Conservation (phyloP, 306 rosid genomes). For the Pterocarpus santalinus region DNA sequence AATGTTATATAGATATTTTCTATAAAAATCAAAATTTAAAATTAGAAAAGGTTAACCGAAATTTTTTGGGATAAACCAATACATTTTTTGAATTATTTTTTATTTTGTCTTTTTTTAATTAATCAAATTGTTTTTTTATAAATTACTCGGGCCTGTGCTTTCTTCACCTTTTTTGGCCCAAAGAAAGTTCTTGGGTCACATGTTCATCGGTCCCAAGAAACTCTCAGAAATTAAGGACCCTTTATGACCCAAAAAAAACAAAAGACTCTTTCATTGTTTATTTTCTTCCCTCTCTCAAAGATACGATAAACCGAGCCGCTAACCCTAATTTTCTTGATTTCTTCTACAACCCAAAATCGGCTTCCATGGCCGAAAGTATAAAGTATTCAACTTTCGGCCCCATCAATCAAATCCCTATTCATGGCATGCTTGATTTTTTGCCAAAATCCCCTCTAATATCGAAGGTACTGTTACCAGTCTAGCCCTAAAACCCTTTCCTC, state of each 20-base stretch:
- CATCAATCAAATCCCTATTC: background rate
- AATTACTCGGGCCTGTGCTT: background rate
- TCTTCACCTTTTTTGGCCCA: constrained; percentile 3
- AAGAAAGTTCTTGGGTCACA: background rate
- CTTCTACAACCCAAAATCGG: no score
- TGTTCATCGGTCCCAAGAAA: background rate
- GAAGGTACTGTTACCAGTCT: no score
- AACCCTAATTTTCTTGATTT: background rate
- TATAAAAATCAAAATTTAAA: no score
- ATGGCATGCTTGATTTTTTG: no score
- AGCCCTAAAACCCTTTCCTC: background rate
- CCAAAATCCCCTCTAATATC: background rate
- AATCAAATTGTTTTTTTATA: background rate
- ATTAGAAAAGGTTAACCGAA: background rate
- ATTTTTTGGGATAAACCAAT: background rate
- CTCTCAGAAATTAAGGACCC: no score
- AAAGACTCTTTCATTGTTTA: no score
- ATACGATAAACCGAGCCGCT: background rate
- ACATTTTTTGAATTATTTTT: no score
- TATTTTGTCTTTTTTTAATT: no score
- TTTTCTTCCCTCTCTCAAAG: background rate
- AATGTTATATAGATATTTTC: no score
- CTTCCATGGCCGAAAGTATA: background rate
- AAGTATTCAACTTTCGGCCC: background rate
- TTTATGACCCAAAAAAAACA: background rate